Conservation (phyloP, 179 eudicot species). For the Nepenthes alata region DNA sequence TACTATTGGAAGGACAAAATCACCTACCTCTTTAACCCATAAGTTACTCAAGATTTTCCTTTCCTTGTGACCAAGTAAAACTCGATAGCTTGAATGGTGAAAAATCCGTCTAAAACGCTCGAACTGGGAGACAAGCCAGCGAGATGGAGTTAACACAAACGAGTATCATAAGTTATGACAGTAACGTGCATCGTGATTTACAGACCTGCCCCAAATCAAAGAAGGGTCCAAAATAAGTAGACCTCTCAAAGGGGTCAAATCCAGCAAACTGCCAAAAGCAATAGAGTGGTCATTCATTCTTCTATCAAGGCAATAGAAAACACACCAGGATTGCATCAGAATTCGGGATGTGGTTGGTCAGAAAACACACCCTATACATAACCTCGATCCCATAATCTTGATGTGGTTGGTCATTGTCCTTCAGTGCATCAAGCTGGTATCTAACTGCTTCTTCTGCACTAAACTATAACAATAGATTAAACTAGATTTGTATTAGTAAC, state of each 20-base stretch:
- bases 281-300: not conserved
- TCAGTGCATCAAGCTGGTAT: slow-evolving; percentile 86
- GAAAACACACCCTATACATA: slow-evolving; percentile 98
- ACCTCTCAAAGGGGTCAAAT: slow-evolving; percentile 95
- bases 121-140: slow-evolving; percentile 34
- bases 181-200: not conserved
- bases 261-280: slow-evolving; percentile 68
- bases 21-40: slow-evolving; percentile 53
- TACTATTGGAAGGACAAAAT: not conserved
- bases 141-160: not conserved
- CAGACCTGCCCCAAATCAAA: slow-evolving; percentile 93
- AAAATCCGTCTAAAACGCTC: slow-evolving; percentile 84
- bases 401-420: slow-evolving; percentile 82
- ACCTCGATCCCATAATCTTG: slow-evolving; percentile 89
- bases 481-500: slow-evolving; percentile 4
- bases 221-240: slow-evolving; percentile 87
- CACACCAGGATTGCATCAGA: not conserved
- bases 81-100: slow-evolving; percentile 77
- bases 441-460: slow-evolving; percentile 88
- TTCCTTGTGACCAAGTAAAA: slow-evolving; percentile 75
- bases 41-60: slow-evolving; percentile 75
- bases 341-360: no score
- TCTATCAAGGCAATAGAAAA: not conserved
- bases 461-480: slow-evolving; percentile 39
- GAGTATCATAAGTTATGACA: not conserved